Percentiles rank a stretch among this genome's conserved stretches.
phyloP scores from a whole-genome alignment of 1,284 basidiomycete species.

The Cutaneotrichosporon sp. region DNA sequence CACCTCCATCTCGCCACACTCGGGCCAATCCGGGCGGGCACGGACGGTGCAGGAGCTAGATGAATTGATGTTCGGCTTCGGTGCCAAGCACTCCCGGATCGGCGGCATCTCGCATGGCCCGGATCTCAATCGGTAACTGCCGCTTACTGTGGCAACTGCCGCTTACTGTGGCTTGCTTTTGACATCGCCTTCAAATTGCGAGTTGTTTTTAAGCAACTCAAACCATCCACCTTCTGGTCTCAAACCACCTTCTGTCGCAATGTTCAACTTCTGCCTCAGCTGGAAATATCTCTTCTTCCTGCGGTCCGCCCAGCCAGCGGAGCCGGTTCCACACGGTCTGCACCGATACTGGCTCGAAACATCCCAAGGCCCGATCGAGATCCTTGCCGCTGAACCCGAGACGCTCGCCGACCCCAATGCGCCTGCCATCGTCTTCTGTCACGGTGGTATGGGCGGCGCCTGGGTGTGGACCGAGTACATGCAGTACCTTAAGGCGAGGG shows the following conservation, averaged over 20 bases:
- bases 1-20: not conserved
- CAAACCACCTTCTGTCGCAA: not conserved
- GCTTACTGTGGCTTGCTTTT: too few relatives aligned
- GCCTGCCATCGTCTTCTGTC: slow-evolving; percentile 9
- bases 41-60: too few relatives aligned
- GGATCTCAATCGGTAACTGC: too few relatives aligned
- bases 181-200: too few relatives aligned
- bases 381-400: not conserved
- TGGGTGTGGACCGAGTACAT: slow-evolving; percentile 16
- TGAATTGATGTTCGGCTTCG: too few relatives aligned
- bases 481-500: slow-evolving; percentile 1
- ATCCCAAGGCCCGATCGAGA: slow-evolving; percentile 4
- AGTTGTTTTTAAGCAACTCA: not conserved
- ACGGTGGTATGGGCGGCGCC: slow-evolving; percentile 13
- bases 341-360: slow-evolving; percentile 9
- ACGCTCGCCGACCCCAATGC: not conserved
- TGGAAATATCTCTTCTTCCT: slow-evolving; percentile 11
- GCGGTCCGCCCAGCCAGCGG: not conserved
- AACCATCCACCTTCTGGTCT: not conserved
- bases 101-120: too few relatives aligned
- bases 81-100: not conserved
- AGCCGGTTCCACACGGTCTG: not conserved
- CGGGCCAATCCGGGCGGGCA: not conserved
- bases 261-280: slow-evolving; percentile 5
- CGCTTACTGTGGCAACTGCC: too few relatives aligned